A percentile compares a stretch with the other conserved stretches of the same genome.
phyloP scores from a whole-genome alignment of 306 rosid genomes.

The Aeschynomene evenia region DNA sequence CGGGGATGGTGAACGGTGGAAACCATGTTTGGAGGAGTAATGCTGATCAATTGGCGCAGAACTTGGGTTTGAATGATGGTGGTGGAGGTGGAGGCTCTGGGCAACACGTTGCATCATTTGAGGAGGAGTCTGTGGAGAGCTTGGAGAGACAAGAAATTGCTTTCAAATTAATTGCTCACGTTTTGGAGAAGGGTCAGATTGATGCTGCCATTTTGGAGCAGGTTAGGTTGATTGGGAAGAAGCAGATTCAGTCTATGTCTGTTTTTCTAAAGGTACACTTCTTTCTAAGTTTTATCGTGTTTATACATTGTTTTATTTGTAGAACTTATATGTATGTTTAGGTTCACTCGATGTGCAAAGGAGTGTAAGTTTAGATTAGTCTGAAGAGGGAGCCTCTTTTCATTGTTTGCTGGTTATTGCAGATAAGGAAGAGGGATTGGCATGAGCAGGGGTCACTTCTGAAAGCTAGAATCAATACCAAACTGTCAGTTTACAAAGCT shows the following conservation, averaged over 20 bases:
- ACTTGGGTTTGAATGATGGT: conserved; percentile 60
- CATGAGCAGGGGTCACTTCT: conserved; percentile 81
- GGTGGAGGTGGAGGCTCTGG: conserved; percentile 49
- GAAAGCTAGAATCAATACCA: conserved; percentile 81
- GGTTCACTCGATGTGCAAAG: not conserved
- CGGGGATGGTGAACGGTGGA: conserved; percentile 57
- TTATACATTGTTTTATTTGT: not conserved
- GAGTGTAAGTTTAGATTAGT: conserved; percentile 20
- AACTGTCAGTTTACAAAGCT: conserved; percentile 75
- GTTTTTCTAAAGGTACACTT: conserved; percentile 73
- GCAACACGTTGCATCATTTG: conserved; percentile 74
- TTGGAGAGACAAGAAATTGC: conserved; percentile 94
- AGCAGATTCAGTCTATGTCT: conserved; percentile 79
- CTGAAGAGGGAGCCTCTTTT: conserved; percentile 26
- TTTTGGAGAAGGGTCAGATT: conserved; percentile 55
- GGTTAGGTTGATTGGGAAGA: conserved; percentile 77
- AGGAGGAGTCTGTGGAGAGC: conserved; percentile 81
- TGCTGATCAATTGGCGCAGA: conserved; percentile 65
- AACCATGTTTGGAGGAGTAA: conserved; percentile 64
- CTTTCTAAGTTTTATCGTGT: not conserved
- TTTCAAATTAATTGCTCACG: conserved; percentile 77
- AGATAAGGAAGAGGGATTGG: conserved; percentile 98
- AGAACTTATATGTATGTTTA: not conserved
- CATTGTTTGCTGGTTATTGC: conserved; percentile 34
- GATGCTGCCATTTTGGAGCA: conserved; percentile 75